A percentile compares a stretch with the other conserved stretches of the same genome.
phyloP scores from a whole-genome alignment of 768 basidiomycete species.

The Mycena albidolilacea region DNA sequence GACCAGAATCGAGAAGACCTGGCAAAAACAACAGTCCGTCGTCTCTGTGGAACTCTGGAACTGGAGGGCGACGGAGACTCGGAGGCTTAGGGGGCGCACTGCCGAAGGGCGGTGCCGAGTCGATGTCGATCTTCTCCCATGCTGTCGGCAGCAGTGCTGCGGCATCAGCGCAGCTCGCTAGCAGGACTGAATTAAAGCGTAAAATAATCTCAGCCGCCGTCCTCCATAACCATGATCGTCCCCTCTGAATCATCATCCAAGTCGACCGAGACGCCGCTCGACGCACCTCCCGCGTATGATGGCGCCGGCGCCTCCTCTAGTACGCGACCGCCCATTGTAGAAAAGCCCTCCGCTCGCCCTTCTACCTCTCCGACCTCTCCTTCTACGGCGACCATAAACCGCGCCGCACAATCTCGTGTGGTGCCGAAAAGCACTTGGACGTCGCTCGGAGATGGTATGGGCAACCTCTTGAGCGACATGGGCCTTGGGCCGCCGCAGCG shows the following conservation, averaged over 20 bases:
- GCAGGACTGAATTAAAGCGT: background rate
- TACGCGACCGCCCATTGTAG: conserved; percentile 3
- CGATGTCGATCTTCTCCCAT: background rate
- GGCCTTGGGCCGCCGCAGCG: conserved; percentile 33
- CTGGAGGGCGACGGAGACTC: no score
- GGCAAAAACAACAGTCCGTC: no score
- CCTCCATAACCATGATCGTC: conserved; percentile 14
- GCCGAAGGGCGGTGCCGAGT: no score
- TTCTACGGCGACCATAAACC: conserved; percentile 7
- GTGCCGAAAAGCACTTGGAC: conserved; percentile 30
- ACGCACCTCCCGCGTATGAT: conserved; percentile 35
- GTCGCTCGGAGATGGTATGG: conserved; percentile 28
- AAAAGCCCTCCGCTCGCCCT: conserved; percentile 13
- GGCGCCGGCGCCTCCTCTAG: conserved; percentile 6
- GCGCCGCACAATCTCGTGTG: conserved; percentile 6
- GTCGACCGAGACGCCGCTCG: conserved; percentile 5
- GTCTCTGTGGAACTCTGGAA: no score
- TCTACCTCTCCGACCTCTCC: conserved; percentile 16
- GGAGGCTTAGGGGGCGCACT: no score
- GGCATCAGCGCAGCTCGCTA: background rate
- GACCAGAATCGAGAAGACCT: no score
- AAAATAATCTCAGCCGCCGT: background rate
- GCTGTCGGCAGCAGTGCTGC: background rate
- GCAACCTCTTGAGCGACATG: conserved; percentile 14
- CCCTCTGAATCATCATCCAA: conserved; percentile 14